Conservation (phyloP, 805 yeast genomes). For the Saturnispora zaruensis region DNA sequence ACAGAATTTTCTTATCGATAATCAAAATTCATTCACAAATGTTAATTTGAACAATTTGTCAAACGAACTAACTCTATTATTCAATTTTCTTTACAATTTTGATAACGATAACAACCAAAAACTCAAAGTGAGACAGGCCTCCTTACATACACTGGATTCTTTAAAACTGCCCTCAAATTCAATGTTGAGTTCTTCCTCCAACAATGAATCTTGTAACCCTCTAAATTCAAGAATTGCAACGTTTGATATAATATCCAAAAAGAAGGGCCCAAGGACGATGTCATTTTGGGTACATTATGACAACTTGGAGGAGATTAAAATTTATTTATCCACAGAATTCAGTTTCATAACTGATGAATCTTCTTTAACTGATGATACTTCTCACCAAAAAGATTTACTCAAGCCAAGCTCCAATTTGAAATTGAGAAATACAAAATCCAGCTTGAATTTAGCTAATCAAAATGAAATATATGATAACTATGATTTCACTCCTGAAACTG, state of each 20-base stretch:
- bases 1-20: constrained; percentile 24
- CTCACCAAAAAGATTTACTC: background rate
- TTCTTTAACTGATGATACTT: constrained; percentile 19
- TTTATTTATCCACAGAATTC: constrained; percentile 38
- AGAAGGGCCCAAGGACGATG: constrained; percentile 30
- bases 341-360: constrained; percentile 30
- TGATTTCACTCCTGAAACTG: constrained; percentile 25
- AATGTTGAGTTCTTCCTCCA: background rate
- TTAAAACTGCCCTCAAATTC: constrained; percentile 12
- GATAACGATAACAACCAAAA: constrained; percentile 5
- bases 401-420: constrained; percentile 1
- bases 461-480: background rate
- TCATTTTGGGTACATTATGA: constrained; percentile 53
- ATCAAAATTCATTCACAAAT: constrained; percentile 49
- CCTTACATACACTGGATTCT: constrained; percentile 20
- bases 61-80: constrained; percentile 47
- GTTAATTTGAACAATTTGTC: constrained; percentile 54
- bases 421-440: constrained; percentile 18
- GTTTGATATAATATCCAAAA: constrained; percentile 31
- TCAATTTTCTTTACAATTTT: constrained; percentile 35
- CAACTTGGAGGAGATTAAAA: constrained; percentile 45
- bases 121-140: constrained; percentile 6
- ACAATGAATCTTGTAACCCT: constrained; percentile 6
- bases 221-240: constrained; percentile 22
- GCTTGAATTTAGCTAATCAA: constrained; percentile 9